These are phyloP conservation scores for Chiua virens DNA, from an alignment of 768 basidiomycete genomes.

Conservation along the genomic window DNA sequence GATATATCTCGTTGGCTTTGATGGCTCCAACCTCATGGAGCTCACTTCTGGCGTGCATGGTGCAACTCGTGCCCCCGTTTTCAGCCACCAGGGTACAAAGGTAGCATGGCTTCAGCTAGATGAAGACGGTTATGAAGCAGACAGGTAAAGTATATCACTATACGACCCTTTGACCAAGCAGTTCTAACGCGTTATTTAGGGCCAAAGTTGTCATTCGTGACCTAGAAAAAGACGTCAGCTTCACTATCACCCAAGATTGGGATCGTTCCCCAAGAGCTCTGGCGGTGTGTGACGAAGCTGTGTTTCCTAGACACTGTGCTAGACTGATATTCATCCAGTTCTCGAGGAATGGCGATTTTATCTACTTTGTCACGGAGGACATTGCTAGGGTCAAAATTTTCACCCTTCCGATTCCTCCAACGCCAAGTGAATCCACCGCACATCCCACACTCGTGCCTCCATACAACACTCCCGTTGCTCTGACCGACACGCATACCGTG, in stretches of 20 bases:
- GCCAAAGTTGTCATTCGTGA: constrained; percentile 81
- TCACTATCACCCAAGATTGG: constrained; percentile 80
- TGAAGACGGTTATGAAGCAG: constrained; percentile 87
- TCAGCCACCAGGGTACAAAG: constrained; percentile 65
- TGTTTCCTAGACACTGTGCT: not conserved
- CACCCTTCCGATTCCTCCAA: constrained; percentile 62
- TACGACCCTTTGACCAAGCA: not conserved
- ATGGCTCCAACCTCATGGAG: constrained; percentile 54
- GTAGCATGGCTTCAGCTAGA: constrained; percentile 88
- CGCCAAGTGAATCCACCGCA: constrained; percentile 53
- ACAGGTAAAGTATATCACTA: too few relatives aligned
- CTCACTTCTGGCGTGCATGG: constrained; percentile 86
- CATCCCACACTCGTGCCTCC: constrained; percentile 42
- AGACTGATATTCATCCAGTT: constrained; percentile 47
- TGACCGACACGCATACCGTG: constrained; percentile 59
- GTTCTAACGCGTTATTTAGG: constrained; percentile 36
- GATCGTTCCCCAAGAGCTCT: constrained; percentile 63
- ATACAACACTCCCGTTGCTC: constrained; percentile 52
- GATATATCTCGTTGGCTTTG: constrained; percentile 70
- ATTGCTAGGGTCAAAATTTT: constrained; percentile 76
- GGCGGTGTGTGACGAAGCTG: constrained; percentile 7
- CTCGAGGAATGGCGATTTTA: constrained; percentile 62
- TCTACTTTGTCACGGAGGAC: constrained; percentile 80
- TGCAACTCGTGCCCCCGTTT: constrained; percentile 71
- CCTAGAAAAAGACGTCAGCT: constrained; percentile 61